Conservation (phyloP, 2,329 filamentous ascomycete genomes). For the Aspergillus jensenii region DNA sequence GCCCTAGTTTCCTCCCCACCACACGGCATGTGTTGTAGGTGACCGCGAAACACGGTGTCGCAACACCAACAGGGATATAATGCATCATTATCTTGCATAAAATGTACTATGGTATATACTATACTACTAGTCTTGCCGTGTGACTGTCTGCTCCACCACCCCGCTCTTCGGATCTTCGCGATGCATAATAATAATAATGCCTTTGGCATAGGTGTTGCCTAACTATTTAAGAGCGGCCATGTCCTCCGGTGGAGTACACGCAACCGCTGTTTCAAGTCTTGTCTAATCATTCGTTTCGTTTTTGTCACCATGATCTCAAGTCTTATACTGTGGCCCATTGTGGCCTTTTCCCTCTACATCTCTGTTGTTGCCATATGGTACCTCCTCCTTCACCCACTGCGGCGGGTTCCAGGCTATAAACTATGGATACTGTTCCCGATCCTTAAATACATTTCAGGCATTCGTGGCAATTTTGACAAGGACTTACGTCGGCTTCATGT, state of each 20-base stretch:
- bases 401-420: conserved; percentile 4
- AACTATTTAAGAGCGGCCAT: not conserved
- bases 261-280: not conserved
- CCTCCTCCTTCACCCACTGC: conserved; percentile 9
- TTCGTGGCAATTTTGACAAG: not conserved
- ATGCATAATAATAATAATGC: not conserved
- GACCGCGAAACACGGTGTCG: too few species aligned
- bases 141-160: not conserved
- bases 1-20: not conserved
- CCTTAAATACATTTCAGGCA: conserved; percentile 1
- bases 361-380: not conserved
- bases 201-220: too few species aligned
- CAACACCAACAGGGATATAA: not conserved
- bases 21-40: too few species aligned
- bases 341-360: not conserved
- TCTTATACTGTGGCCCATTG: not conserved
- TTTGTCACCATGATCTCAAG: not conserved
- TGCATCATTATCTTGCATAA: not conserved
- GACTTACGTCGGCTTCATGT: conserved; percentile 24
- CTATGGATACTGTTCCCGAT: conserved; percentile 2
- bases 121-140: not conserved
- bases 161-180: not conserved
- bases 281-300: not conserved
- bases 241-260: not conserved
- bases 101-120: not conserved